Base-by-base conservation (phyloP, 2,329 filamentous ascomycete genomes). In the Helotiales sp. region DNA sequence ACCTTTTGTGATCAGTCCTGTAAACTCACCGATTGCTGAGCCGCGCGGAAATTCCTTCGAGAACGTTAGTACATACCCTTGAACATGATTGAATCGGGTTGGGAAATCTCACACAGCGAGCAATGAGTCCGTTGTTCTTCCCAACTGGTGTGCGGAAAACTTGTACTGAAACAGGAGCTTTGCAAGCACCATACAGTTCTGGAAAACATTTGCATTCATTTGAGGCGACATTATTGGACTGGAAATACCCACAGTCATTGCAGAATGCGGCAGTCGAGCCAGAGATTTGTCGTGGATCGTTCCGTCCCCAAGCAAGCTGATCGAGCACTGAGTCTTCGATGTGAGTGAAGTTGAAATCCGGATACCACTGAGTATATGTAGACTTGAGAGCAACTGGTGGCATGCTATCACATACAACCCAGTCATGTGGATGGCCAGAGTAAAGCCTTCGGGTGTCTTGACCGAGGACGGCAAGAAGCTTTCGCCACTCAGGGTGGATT, bases 1-100 rank as follows among this genome's bases (percentile, higher is more conserved):
- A 1, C 82, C 84, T 61, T 81, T 83, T 0, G 85, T 87, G 34
- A 87, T 79, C 28, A 85, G 74, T 2, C 86, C 86, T 5, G 86
- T 80, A 65, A 87, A 86, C 73, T 87, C 85, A 1, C 84, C 85
- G 17, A 87, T 80, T 0, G 83, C 83, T 0, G 79, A 77, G 11
- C 86, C 85, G 34, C 83, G 79, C 52, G 86, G 83, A 63, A 87
- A 85, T 32, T 60, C 55, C 63, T 65, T 30, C 8, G 6, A 22
- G 6, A 3, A n/a, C 10, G 52, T 57, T 7, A 32, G 24, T n/a
- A 45, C 37, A 34, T 34, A 11, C 6, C 30, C 30, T 8, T 34
- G 17, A 34, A 15, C 15, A n/a, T n/a, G 55, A 3, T 6, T 24
- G n/a, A n/a, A 4, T 7, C 15, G 2, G 28, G 17, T 10, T 32